phyloP scores from a whole-genome alignment of 73 alveolate genomes.

The Paramecium biaurelia region DNA sequence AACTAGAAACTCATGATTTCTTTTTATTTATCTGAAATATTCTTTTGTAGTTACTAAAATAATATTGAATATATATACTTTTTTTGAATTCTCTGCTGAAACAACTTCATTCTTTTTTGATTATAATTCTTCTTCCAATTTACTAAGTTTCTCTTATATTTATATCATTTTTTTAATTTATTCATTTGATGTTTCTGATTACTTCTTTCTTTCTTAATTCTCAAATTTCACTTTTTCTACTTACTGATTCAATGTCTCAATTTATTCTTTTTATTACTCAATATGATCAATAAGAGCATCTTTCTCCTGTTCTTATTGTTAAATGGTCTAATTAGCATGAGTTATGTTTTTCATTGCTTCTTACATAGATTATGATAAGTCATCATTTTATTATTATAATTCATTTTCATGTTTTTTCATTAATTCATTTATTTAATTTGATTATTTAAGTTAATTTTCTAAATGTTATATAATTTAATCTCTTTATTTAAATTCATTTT shows the following conservation, averaged over 20 bases:
- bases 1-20: neutral
- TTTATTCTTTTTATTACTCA: neutral
- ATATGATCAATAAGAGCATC: slow-evolving; percentile 2
- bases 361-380: neutral
- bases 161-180: neutral
- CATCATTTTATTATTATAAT: slow-evolving; percentile 12
- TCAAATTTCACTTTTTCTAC: neutral
- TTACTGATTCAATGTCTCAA: neutral
- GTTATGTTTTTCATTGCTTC: slow-evolving; percentile 5
- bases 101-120: neutral
- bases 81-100: neutral
- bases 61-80: neutral
- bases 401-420: slow-evolving; percentile 40
- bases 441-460: neutral
- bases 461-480: slow-evolving; percentile 6
- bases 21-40: neutral
- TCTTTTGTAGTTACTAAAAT: neutral
- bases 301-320: neutral
- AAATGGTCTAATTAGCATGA: slow-evolving; percentile 1
- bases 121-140: neutral
- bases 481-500: slow-evolving; percentile 31
- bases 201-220: neutral
- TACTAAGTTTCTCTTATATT: neutral
- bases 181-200: neutral
- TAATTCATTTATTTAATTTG: neutral